Conservation (phyloP, 148 eudicot genomes). For the Vaccinium corymbosum region DNA sequence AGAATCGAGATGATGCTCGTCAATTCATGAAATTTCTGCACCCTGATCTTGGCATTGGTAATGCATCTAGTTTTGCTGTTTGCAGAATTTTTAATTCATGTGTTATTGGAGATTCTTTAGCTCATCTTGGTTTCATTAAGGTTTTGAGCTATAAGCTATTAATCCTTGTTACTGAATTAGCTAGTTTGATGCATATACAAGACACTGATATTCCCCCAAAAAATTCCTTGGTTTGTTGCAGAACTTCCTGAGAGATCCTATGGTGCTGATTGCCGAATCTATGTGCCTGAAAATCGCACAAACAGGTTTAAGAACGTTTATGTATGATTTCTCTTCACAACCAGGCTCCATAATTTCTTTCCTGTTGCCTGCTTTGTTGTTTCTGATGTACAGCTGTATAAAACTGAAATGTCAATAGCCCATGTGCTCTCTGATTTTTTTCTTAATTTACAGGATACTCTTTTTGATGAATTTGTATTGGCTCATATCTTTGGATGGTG, state of each 20-base stretch:
- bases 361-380: constrained; percentile 5
- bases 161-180: constrained; percentile 4
- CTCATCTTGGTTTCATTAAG: constrained; percentile 5
- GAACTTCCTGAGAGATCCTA: constrained; percentile 98
- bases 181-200: not conserved
- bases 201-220: not conserved
- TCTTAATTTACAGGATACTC: constrained; percentile 56
- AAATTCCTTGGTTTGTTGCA: constrained; percentile 25
- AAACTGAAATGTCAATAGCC: constrained; percentile 12
- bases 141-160: not conserved
- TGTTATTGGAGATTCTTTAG: constrained; percentile 3
- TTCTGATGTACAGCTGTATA: constrained; percentile 3
- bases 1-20: constrained; percentile 95
- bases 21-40: constrained; percentile 92
- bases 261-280: constrained; percentile 91
- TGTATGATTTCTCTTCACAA: constrained; percentile 79
- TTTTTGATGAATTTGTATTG: constrained; percentile 88
- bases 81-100: not conserved
- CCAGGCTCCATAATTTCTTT: constrained; percentile 10
- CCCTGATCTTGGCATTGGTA: constrained; percentile 93
- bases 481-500: constrained; percentile 99
- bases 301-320: constrained; percentile 99
- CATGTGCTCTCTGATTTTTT: constrained; percentile 20
- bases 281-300: constrained; percentile 74
- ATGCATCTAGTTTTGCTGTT: constrained; percentile 8